Percentiles rank a stretch among this genome's conserved stretches.
Conservation (phyloP, 2,329 filamentous ascomycete genomes). For the Xenosphaeropsis pyriputrescens region DNA sequence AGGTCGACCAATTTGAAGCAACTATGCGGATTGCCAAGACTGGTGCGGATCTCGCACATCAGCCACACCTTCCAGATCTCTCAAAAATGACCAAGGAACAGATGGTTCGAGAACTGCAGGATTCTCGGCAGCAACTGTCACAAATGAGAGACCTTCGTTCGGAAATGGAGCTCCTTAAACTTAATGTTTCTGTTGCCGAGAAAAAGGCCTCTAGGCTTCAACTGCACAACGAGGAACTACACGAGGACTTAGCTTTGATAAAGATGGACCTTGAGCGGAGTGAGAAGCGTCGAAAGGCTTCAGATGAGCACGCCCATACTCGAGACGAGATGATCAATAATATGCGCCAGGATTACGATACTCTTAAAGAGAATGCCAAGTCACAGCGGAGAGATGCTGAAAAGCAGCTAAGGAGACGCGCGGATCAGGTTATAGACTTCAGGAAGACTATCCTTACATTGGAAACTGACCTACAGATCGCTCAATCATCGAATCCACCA, state of each 20-base stretch:
- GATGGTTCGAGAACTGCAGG: slow-evolving; percentile 29
- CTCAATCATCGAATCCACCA: no score
- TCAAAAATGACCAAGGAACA: background rate
- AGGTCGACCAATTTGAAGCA: slow-evolving; percentile 43
- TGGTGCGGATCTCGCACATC: background rate
- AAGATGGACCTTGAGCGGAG: slow-evolving; percentile 12
- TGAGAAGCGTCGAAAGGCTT: slow-evolving; percentile 25
- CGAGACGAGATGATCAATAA: slow-evolving; percentile 31
- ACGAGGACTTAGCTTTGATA: slow-evolving; percentile 12
- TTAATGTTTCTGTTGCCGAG: slow-evolving; percentile 32
- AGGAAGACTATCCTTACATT: slow-evolving; percentile 35
- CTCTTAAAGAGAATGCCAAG: slow-evolving; percentile 37
- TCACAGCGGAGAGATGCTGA: slow-evolving; percentile 37
- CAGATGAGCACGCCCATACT: slow-evolving; percentile 28
- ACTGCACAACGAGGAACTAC: slow-evolving; percentile 16
- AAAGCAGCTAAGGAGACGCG: slow-evolving; percentile 38
- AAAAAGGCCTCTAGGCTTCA: slow-evolving; percentile 7
- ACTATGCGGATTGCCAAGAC: slow-evolving; percentile 3
- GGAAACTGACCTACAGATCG: slow-evolving; percentile 13
- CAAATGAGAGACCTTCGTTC: slow-evolving; percentile 35
- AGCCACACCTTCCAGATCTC: background rate
- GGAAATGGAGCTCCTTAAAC: slow-evolving; percentile 36
- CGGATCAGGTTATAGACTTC: slow-evolving; percentile 39
- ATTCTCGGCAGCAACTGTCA: slow-evolving; percentile 35
- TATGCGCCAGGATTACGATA: slow-evolving; percentile 35